phyloP scores from a whole-genome alignment of 1,139 yeast genomes.

The Eremothecium cymbalariae region DNA sequence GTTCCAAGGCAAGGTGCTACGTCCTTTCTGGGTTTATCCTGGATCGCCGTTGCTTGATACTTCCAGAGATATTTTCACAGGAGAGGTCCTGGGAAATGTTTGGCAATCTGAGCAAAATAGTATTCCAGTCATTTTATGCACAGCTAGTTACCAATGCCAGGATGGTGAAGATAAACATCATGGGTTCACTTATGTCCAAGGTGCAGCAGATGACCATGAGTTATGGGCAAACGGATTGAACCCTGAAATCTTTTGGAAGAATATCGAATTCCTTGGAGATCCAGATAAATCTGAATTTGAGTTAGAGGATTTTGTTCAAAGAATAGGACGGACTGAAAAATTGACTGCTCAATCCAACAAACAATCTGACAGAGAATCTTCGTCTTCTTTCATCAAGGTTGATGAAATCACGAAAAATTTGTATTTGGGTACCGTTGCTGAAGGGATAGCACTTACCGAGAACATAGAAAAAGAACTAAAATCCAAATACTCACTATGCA shows the following conservation, averaged over 20 bases:
- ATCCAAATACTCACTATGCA: slow-evolving; percentile 12
- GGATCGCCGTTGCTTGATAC: slow-evolving; percentile 33
- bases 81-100: slow-evolving; percentile 16
- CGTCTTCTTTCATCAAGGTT: slow-evolving; percentile 10
- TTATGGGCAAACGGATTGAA: slow-evolving; percentile 61
- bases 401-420: slow-evolving; percentile 21
- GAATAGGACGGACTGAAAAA: slow-evolving; percentile 8
- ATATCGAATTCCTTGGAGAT: slow-evolving; percentile 33
- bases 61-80: slow-evolving; percentile 23
- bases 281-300: slow-evolving; percentile 35
- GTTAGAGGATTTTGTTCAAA: slow-evolving; percentile 29
- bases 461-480: slow-evolving; percentile 10
- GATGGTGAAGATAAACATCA: slow-evolving; percentile 43
- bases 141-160: slow-evolving; percentile 55
- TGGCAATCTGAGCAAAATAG: slow-evolving; percentile 26
- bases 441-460: slow-evolving; percentile 12
- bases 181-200: slow-evolving; percentile 65
- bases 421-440: slow-evolving; percentile 17
- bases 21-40: slow-evolving; percentile 71
- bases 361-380: too few relatives aligned
- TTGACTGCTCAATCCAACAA: slow-evolving; percentile 7
- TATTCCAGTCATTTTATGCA: slow-evolving; percentile 45
- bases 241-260: slow-evolving; percentile 52
- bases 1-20: slow-evolving; percentile 41
- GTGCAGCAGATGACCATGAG: slow-evolving; percentile 92